A percentile compares a stretch with the other conserved stretches of the same genome.
These are phyloP conservation scores for Tricholoma bakamatsutake DNA, from an alignment of 768 basidiomycete species.

Conservation along the genomic window DNA sequence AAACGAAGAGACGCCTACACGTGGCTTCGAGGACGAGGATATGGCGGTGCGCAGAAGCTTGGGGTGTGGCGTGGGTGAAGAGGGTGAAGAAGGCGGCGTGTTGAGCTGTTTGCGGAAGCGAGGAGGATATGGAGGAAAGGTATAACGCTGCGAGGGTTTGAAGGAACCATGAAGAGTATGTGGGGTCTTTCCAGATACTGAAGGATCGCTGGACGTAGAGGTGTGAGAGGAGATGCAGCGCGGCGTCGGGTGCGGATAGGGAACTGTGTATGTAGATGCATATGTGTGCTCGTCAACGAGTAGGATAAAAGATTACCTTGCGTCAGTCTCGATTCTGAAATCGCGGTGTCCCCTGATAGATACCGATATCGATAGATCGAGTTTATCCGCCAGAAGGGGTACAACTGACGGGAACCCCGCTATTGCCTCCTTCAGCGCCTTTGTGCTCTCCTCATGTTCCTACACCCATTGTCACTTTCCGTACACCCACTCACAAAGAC, in stretches of 20 bases:
- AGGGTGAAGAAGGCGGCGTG: conserved; percentile 29
- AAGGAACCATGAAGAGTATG: conserved; percentile 61
- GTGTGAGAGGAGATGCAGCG: conserved; percentile 78
- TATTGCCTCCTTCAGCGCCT: conserved; percentile 69
- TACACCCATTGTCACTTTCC: conserved; percentile 14
- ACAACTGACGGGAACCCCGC: conserved; percentile 75
- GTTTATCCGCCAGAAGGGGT: conserved; percentile 79
- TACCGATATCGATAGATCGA: conserved; percentile 59
- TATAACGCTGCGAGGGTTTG: conserved; percentile 45
- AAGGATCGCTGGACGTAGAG: conserved; percentile 79
- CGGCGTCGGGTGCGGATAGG: conserved; percentile 35
- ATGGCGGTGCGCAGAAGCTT: conserved; percentile 65
- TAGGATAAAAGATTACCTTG: conserved; percentile 34
- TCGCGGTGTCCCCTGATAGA: conserved; percentile 53
- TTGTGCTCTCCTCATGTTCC: conserved; percentile 55
- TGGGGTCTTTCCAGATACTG: conserved; percentile 76
- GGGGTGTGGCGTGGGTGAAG: conserved; percentile 35
- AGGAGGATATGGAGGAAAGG: conserved; percentile 28
- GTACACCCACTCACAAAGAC: neutral
- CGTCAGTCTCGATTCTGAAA: conserved; percentile 67
- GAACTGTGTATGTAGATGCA: conserved; percentile 24
- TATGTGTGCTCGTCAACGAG: neutral
- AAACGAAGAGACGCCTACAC: conserved; percentile 56
- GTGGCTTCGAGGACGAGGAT: conserved; percentile 65
- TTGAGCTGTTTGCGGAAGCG: conserved; percentile 29